Percentiles rank a stretch among this genome's conserved stretches.
Conservation (phyloP, 2,329 filamentous ascomycete genomes). For the Zalaria obscura region DNA sequence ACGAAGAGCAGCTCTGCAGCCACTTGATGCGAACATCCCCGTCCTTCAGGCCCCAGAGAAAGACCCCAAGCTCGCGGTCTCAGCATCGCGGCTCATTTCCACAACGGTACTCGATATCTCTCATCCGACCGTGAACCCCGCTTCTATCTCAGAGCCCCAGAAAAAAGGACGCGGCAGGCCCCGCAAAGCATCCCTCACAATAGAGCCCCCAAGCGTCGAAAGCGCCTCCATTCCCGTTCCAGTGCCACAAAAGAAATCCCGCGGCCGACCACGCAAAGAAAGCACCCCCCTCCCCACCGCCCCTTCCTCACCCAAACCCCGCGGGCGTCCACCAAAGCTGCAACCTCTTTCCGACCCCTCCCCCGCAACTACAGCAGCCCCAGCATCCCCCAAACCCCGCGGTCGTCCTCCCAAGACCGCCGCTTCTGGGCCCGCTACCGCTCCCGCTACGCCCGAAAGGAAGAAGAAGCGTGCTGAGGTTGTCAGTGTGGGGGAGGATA, state of each 20-base stretch:
- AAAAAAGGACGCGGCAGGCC: no score
- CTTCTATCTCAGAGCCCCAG: no score
- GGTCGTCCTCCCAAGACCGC: slow-evolving; percentile 2
- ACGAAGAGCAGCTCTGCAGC: slow-evolving; percentile 10
- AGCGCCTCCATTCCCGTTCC: no score
- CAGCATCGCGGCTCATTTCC: no score
- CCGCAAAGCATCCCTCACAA: no score
- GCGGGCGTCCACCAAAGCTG: slow-evolving; percentile 8
- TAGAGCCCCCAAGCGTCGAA: no score
- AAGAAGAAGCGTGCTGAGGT: slow-evolving; percentile 1
- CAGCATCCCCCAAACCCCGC: not conserved
- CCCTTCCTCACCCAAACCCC: slow-evolving; percentile 3
- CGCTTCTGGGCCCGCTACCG: not conserved
- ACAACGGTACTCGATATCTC: no score
- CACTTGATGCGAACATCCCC: slow-evolving; percentile 12
- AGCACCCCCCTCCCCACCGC: not conserved
- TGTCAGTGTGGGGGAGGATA: not conserved
- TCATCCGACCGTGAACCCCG: no score
- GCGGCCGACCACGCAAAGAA: slow-evolving; percentile 12
- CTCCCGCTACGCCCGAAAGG: not conserved
- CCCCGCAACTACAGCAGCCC: slow-evolving; percentile 12
- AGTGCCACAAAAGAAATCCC: slow-evolving; percentile 1
- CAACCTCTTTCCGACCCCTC: slow-evolving; percentile 14
- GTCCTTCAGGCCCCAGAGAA: not conserved
- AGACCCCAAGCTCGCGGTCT: no score